Base-by-base conservation (phyloP, 2,329 filamentous ascomycete species). In the Colletotrichum viniferum region DNA sequence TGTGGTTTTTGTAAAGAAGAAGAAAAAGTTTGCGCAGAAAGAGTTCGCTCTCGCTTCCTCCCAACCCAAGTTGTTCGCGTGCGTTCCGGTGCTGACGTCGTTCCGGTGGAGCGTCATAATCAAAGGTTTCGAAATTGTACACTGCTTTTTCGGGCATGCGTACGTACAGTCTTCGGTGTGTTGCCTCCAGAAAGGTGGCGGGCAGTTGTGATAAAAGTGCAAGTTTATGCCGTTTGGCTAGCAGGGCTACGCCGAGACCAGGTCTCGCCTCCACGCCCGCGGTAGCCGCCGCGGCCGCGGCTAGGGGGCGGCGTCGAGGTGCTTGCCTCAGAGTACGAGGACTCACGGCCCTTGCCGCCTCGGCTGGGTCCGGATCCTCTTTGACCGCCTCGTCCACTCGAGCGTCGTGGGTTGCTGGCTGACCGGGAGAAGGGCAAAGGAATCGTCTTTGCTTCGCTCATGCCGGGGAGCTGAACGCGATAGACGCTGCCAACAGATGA, bases 401-500 rank as follows among this genome's bases (percentile, higher is more conserved):
- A 75, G 9, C 81, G 79, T 12, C 82, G 81, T 16, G 81, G 79
- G 60, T 83, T 83, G 80, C 81, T 83, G 36, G 81, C 80, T 2
- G 79, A 79, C 28, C 81, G 78, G 5, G 81, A 78, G 43, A 79
- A 84, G 5, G 86, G 83, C 16, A 88, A 77, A 5, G 84, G 81
- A 48, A 89, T 80, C 6, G 80, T 81, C 77, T 80, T 87, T 16
- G 82, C 77, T 60, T 85, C 84, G 9, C 32, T 30, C 84, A 87
- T 87, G 52, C 85, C 85, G 3, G 87, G 87, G 10, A 89, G 82
- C 14, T 80, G 77, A 36, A 89, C 82, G 55, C 81, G 84, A 76
- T 77, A 77, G 13, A 77, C 75, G 18, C 62, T 74, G 61, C 77
- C 66, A 30, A 65, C 74, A 21, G 56, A n/a, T 2, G 79, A 78